Evolutionary conservation across 495 filamentous ascomycete genomes (phyloP).

Genomic region (Aspergillus saccharolyticus): DNA sequence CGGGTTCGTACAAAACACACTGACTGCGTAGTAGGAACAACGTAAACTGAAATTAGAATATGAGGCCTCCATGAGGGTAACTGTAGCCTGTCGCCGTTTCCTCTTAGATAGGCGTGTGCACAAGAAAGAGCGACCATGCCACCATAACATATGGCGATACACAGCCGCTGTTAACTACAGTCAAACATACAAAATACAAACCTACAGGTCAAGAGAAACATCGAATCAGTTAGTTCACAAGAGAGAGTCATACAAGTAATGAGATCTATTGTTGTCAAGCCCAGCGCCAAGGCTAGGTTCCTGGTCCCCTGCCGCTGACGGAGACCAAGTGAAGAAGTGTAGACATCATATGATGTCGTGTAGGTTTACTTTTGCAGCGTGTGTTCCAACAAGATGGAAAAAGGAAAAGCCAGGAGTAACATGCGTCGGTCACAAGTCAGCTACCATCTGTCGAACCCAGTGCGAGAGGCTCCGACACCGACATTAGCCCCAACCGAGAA

Average conservation of each 20-base stretch:
- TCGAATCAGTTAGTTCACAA: not conserved
- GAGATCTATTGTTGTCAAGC: constrained; percentile 33
- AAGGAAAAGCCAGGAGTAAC: not conserved
- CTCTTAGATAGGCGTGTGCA: too few relatives aligned
- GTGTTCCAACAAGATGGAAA: constrained; percentile 10
- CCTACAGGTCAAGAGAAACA: not conserved
- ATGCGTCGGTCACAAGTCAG: constrained; percentile 8
- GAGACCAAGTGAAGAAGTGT: constrained; percentile 12
- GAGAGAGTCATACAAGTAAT: constrained; percentile 14
- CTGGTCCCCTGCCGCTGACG: constrained; percentile 3
- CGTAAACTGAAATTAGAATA: not conserved
- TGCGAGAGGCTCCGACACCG: constrained; percentile 1
- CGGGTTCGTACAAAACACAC: not conserved
- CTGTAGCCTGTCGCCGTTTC: too few relatives aligned
- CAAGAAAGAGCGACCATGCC: not conserved
- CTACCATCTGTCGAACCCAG: constrained; percentile 3
- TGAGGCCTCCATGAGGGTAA: too few relatives aligned
- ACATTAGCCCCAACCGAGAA: constrained; percentile 13
- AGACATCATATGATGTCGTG: constrained; percentile 25
- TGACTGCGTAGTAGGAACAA: not conserved
- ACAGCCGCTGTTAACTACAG: not conserved
- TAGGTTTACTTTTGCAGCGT: constrained; percentile 23
- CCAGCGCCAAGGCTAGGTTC: constrained; percentile 22
- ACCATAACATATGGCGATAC: not conserved
- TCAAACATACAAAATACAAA: constrained; percentile 6